Evolutionary conservation across 1,284 basidiomycete genomes (phyloP).

Genomic region (Ceratorhiza oryzae-sativae): DNA sequence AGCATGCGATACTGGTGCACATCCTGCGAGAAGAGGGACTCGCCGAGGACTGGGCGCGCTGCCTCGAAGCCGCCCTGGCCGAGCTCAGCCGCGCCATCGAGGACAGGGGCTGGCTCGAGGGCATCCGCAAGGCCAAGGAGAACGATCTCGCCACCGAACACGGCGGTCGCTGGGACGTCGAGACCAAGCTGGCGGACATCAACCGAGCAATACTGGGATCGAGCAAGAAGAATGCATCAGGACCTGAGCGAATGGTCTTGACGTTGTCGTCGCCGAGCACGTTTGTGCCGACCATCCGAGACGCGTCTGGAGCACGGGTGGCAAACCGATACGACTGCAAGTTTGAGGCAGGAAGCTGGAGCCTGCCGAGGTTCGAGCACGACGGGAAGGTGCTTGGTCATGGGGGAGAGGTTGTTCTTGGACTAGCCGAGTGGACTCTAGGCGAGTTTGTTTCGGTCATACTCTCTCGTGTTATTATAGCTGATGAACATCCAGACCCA

Average conservation of each 20-base stretch:
- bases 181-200: slow-evolving; percentile 31
- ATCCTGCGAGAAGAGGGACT: slow-evolving; percentile 26
- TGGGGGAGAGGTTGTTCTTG: slow-evolving; percentile 39
- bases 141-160: background rate
- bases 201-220: slow-evolving; percentile 24
- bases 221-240: background rate
- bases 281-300: slow-evolving; percentile 33
- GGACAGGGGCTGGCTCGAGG: slow-evolving; percentile 20
- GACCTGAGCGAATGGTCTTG: slow-evolving; percentile 4
- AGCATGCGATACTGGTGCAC: slow-evolving; percentile 15
- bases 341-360: slow-evolving; percentile 37
- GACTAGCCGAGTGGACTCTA: slow-evolving; percentile 40
- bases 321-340: slow-evolving; percentile 40
- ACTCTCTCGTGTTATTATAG: background rate
- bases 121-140: slow-evolving; percentile 22
- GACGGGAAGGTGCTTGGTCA: slow-evolving; percentile 27
- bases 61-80: slow-evolving; percentile 26
- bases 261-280: slow-evolving; percentile 31
- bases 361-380: slow-evolving; percentile 38
- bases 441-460: slow-evolving; percentile 22
- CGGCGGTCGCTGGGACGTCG: slow-evolving; percentile 7
- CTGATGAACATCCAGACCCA: slow-evolving; percentile 4
- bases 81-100: slow-evolving; percentile 31
- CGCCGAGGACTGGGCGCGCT: slow-evolving; percentile 25
- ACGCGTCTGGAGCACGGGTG: slow-evolving; percentile 13